Evolutionary conservation across 2,329 filamentous ascomycete genomes (phyloP).

Genomic region (Pseudocercospora fijiensis): DNA sequence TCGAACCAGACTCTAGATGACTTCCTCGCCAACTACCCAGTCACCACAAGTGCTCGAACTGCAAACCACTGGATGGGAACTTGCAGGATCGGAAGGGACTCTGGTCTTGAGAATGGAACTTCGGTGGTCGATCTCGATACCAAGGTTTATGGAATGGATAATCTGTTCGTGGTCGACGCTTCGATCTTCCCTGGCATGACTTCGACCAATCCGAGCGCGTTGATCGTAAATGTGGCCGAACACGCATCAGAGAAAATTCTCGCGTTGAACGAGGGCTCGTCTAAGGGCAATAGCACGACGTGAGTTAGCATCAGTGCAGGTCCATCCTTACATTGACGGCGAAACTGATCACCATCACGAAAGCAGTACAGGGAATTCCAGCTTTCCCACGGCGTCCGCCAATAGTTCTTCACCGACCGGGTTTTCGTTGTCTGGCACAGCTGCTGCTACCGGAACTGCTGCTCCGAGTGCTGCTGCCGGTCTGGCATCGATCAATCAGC

Average conservation of each 20-base stretch:
- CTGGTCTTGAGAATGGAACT: conserved; percentile 45
- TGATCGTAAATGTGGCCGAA: conserved; percentile 65
- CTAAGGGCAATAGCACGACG: conserved; percentile 7
- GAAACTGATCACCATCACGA: conserved; percentile 6
- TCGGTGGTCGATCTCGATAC: conserved; percentile 53
- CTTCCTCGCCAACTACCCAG: conserved; percentile 52
- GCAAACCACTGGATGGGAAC: conserved; percentile 50
- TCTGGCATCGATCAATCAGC: conserved; percentile 8
- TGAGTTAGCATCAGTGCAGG: not conserved
- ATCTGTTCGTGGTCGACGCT: conserved; percentile 67
- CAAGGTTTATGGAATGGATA: conserved; percentile 61
- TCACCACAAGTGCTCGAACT: conserved; percentile 42
- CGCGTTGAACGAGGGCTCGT: conserved; percentile 34
- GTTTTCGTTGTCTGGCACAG: not conserved
- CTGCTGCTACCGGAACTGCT: conserved; percentile 1
- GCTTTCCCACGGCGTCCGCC: not conserved
- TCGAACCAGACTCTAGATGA: conserved; percentile 54
- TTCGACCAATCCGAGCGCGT: conserved; percentile 66
- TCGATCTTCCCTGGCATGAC: conserved; percentile 68
- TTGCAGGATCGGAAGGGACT: conserved; percentile 45
- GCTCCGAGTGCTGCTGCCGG: not conserved
- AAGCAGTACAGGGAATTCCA: conserved; percentile 5
- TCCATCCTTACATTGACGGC: not conserved
- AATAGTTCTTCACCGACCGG: conserved; percentile 5
- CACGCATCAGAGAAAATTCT: conserved; percentile 56